These are phyloP conservation scores for Carex pumila DNA, from an alignment of 176 grass and related monocot species.

Conservation along the genomic window DNA sequence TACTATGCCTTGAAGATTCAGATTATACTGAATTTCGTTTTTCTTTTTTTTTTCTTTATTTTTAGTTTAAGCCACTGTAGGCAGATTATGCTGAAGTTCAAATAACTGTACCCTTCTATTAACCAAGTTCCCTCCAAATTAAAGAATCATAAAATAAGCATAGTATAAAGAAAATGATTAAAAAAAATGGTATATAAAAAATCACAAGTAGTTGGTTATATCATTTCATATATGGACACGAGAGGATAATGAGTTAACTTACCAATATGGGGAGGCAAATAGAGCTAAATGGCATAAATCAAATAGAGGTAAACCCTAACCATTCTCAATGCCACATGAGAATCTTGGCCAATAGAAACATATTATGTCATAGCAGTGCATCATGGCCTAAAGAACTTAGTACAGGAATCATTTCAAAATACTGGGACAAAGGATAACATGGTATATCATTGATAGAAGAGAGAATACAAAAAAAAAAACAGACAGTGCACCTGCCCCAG, in stretches of 20 bases:
- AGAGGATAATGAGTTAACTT: not conserved
- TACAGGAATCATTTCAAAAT: not conserved
- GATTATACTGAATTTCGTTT: no score
- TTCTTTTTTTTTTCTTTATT: no score
- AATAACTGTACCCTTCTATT: not conserved
- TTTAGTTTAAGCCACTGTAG: no score
- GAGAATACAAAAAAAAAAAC: not conserved
- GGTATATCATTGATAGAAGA: not conserved
- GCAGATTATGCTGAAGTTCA: not conserved
- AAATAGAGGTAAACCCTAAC: not conserved
- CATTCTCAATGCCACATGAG: not conserved
- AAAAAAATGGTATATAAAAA: not conserved
- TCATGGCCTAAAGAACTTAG: not conserved
- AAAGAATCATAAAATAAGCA: not conserved
- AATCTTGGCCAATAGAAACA: not conserved
- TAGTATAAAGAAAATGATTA: not conserved
- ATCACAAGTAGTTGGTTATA: not conserved
- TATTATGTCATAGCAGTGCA: not conserved
- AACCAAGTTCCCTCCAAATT: not conserved
- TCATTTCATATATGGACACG: not conserved
- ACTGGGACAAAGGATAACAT: not conserved
- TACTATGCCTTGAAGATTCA: not conserved
- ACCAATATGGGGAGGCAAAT: not conserved
- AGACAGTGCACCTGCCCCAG: not conserved
- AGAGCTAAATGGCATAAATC: not conserved